Base-by-base conservation (phyloP, 2,329 filamentous ascomycete genomes). In the Fusarium gaditjirri region DNA sequence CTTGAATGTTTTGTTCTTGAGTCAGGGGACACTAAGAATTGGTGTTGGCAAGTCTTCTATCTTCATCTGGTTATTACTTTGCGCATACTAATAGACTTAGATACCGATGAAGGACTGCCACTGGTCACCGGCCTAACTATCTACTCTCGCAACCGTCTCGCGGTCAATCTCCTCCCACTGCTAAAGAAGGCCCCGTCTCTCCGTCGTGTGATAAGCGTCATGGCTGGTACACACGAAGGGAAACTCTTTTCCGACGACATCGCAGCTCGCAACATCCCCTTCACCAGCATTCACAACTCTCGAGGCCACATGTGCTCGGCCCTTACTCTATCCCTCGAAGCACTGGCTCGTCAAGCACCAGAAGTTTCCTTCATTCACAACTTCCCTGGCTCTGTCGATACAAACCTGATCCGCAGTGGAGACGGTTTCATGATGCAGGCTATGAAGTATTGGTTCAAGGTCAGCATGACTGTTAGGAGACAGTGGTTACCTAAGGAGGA, bases 81-180 rank as follows among this genome's bases (percentile, higher is more conserved):
- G 5, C 11, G 19, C 21, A 56, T 49, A 47, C 58, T 72, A 6
- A 61, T 23, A 38, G 21, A 52, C 41, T 8, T 57, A 87, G 89
- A 90, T 66, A 90, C 88, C 0, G 56, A 80, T 1, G 90, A 92
- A 78, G 88, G 87, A 5, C 81, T 92, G 4, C 84, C 88, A 56
- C 81, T 84, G 33, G 83, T 85, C 36, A 83, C 85, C 29, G 82
- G 85, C 12, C 82, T 91, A 21, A 81, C 83, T 25, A 88, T 86
- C 79, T 91, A 91, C 79, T 83, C 86, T 8, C 89, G 89, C 25
- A 84, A 87, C 69, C 87, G 88, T 42, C 87, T 91, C 74, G 83
- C 87, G 17, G 63, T 83, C 47, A 89, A 90, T 59, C 84, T 92
- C 2, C 84, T 91, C 13, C 89, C 90, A 0, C 82, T 86, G 0